Evolutionary conservation across 2,329 filamentous ascomycete species (phyloP).

Genomic region (Byssothecium circinans): DNA sequence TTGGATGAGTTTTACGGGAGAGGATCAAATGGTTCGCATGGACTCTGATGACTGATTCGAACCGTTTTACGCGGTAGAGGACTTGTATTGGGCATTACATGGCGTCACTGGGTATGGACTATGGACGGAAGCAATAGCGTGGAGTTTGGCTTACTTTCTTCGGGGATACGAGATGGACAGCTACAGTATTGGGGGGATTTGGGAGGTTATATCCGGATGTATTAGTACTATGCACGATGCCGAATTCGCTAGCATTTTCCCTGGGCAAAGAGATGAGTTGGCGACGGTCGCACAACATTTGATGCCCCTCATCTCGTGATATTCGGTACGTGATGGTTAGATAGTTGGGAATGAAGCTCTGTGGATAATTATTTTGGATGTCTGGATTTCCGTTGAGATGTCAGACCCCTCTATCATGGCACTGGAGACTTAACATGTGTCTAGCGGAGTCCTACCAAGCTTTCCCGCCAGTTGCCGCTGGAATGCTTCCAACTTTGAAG

Average conservation of each 20-base stretch:
- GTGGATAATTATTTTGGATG: not conserved
- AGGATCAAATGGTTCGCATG: no score
- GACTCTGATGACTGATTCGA: not conserved
- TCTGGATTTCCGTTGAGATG: not conserved
- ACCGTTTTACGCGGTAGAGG: not conserved
- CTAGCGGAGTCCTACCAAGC: no score
- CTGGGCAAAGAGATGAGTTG: constrained; percentile 12
- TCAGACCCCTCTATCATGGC: not conserved
- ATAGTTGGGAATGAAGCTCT: not conserved
- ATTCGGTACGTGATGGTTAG: not conserved
- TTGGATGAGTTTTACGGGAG: not conserved
- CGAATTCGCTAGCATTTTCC: constrained; percentile 9
- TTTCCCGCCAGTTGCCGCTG: no score
- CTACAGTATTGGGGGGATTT: not conserved
- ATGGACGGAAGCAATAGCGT: constrained; percentile 4
- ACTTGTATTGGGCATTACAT: not conserved
- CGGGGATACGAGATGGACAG: not conserved
- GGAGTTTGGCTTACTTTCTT: constrained; percentile 8
- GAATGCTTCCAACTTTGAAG: no score
- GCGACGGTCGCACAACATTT: constrained; percentile 5
- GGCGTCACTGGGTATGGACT: constrained; percentile 3
- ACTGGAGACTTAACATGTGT: no score
- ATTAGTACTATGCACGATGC: constrained; percentile 4
- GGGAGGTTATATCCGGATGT: not conserved
- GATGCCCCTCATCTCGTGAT: not conserved